Evolutionary conservation across 345 rosid species (phyloP).

Genomic region (Heritiera littoralis): DNA sequence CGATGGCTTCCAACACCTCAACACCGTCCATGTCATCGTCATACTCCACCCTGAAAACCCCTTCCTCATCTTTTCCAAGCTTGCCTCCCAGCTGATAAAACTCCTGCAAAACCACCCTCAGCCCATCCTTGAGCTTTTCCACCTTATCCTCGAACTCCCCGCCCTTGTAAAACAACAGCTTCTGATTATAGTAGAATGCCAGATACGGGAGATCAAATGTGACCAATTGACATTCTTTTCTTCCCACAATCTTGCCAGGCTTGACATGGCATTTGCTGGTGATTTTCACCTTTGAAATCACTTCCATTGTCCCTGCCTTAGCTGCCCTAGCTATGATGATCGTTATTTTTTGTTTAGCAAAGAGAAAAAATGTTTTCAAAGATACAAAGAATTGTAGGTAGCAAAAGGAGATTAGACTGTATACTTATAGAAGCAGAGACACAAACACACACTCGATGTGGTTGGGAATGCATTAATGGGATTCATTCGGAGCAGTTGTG

Average conservation of each 20-base stretch:
- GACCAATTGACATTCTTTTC: constrained; percentile 61
- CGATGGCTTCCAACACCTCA: constrained; percentile 64
- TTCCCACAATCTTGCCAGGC: constrained; percentile 61
- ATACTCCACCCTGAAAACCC: constrained; percentile 71
- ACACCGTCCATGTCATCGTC: constrained; percentile 83
- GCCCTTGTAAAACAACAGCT: constrained; percentile 67
- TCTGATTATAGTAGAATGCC: constrained; percentile 85
- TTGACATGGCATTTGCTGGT: constrained; percentile 53
- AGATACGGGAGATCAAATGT: constrained; percentile 93
- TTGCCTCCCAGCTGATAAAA: constrained; percentile 85
- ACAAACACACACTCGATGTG: background rate
- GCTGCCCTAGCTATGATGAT: constrained; percentile 26
- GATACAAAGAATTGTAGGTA: constrained; percentile 6
- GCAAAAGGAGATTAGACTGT: background rate
- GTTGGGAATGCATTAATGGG: constrained; percentile 63
- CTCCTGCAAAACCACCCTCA: constrained; percentile 63
- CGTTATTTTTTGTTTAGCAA: too few relatives aligned
- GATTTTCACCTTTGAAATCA: constrained; percentile 42
- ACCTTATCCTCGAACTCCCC: constrained; percentile 44
- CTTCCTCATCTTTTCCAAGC: constrained; percentile 77
- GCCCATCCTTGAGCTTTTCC: constrained; percentile 71
- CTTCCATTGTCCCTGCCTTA: constrained; percentile 7
- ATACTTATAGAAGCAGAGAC: constrained; percentile 24
- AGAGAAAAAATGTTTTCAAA: constrained; percentile 15
- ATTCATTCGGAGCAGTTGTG: constrained; percentile 48